Base-by-base conservation (phyloP, 257 asterid species). In the Plantago ovata region DNA sequence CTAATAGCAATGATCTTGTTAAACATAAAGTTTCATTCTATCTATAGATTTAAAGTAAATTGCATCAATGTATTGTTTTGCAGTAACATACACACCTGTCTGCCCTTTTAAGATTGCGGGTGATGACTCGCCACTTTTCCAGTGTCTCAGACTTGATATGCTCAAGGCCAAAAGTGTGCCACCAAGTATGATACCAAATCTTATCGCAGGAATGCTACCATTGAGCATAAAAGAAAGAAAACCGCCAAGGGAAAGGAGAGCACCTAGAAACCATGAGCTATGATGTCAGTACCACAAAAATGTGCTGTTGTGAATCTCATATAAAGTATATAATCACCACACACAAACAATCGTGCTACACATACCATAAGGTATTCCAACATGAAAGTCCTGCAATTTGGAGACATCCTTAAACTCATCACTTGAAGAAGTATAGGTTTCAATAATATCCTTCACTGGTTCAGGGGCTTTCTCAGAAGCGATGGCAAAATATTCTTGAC, bases 351-450 rank as follows among this genome's bases (percentile, higher is more conserved):
- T 53, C 47, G 47, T 10, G 8, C 43, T 18, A 53, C 20, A 33
- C 85, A 60, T 77, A 90, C 96, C 97, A 61, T 90, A 90, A 53
- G 98, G 96, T 75, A 90, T 81, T 66, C 98, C 98, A 49, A 90
- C 79, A 68, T 84, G 73, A 65, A 87, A 87, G 70, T 87, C 96
- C 42, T 85, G 86, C 50, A 84, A 69, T 76, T 82, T 74, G n/a
- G 93, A 80, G 44, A 81, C 64, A 6, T 90, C 94, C 4, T 65
- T 74, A 38, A 82, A 58, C 68, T 80, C 90, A 65, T 84, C 85
- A 33, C 69, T 28, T 39, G 98, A 81, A 53, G 86, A 64, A 65
- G 84, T 63, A 69, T 87, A 90, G 24, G 96, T 82, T 67, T 82
- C 89, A 23, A 90, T 84, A 56, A 90, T 83, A 66, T 82, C 98